phyloP scores from a whole-genome alignment of 2,329 filamentous ascomycete genomes.

The Calonectria hongkongensis region DNA sequence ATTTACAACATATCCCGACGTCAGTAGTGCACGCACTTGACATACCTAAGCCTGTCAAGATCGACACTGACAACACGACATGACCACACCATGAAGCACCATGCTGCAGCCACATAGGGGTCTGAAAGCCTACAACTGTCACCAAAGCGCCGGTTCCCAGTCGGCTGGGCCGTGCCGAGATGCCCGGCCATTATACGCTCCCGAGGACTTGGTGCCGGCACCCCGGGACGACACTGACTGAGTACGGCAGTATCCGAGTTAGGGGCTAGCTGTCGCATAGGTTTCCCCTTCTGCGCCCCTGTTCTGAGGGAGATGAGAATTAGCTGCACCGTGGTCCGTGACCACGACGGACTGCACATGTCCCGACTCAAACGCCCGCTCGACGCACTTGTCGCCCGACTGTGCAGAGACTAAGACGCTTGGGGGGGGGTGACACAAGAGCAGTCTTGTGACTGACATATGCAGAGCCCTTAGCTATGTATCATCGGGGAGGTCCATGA shows the following conservation, averaged over 20 bases:
- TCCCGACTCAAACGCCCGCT: background rate
- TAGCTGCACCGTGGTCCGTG: background rate
- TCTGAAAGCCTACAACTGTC: background rate
- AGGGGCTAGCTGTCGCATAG: background rate
- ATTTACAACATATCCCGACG: background rate
- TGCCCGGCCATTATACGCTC: background rate
- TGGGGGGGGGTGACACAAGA: background rate
- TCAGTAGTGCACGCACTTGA: background rate
- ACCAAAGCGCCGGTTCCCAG: background rate
- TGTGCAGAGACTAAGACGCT: slow-evolving; percentile 3
- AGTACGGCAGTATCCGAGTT: background rate
- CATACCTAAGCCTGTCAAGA: background rate
- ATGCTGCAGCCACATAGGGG: background rate
- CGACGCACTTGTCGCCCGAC: background rate
- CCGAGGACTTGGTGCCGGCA: background rate
- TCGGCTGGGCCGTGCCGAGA: background rate
- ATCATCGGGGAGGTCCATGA: background rate
- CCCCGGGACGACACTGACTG: background rate
- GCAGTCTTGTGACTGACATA: slow-evolving; percentile 2
- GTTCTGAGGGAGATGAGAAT: background rate
- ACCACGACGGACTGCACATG: background rate
- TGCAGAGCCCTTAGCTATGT: background rate
- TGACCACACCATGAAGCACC: background rate
- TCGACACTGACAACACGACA: background rate
- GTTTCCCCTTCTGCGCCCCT: background rate